Evolutionary conservation across 495 filamentous ascomycete species (phyloP).

Genomic region (Achaetomiella virescens): DNA sequence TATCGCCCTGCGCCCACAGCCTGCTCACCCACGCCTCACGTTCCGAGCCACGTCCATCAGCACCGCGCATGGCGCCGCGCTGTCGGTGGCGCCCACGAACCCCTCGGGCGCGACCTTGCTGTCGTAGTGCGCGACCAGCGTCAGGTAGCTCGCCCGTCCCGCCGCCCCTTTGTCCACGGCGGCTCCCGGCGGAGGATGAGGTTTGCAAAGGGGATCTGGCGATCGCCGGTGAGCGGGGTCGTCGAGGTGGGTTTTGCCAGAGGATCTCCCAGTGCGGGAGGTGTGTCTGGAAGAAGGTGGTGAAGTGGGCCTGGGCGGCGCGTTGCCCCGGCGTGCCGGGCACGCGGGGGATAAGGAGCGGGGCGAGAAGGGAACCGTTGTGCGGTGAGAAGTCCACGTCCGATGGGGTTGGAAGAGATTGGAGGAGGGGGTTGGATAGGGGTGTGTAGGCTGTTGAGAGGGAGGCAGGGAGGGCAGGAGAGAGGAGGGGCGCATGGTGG

Average conservation of each 20-base stretch:
- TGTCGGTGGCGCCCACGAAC: slow-evolving; percentile 86
- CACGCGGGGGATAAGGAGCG: slow-evolving; percentile 76
- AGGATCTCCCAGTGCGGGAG: slow-evolving; percentile 71
- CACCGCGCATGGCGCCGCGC: slow-evolving; percentile 82
- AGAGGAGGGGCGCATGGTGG: slow-evolving; percentile 18
- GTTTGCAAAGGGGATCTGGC: slow-evolving; percentile 72
- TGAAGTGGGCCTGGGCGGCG: slow-evolving; percentile 68
- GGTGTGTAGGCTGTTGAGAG: slow-evolving; percentile 53
- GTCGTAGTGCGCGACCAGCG: slow-evolving; percentile 93
- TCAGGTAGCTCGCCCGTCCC: slow-evolving; percentile 65
- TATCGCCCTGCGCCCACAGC: slow-evolving; percentile 33
- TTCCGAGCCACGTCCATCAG: slow-evolving; percentile 58
- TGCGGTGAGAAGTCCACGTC: slow-evolving; percentile 67
- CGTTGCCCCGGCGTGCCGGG: slow-evolving; percentile 69
- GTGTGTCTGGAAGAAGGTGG: slow-evolving; percentile 60
- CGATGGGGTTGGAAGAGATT: slow-evolving; percentile 50
- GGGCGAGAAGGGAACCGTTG: slow-evolving; percentile 60
- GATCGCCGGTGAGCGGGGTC: slow-evolving; percentile 60
- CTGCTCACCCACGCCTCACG: slow-evolving; percentile 35
- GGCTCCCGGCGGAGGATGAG: slow-evolving; percentile 76
- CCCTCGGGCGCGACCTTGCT: slow-evolving; percentile 67
- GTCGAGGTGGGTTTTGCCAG: slow-evolving; percentile 78
- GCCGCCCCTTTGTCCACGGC: slow-evolving; percentile 55
- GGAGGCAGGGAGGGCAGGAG: slow-evolving; percentile 16
- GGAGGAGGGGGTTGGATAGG: slow-evolving; percentile 65